Evolutionary conservation across 192 early-diverging fungal species (phyloP).

Genomic region (Coemansia sp.): DNA sequence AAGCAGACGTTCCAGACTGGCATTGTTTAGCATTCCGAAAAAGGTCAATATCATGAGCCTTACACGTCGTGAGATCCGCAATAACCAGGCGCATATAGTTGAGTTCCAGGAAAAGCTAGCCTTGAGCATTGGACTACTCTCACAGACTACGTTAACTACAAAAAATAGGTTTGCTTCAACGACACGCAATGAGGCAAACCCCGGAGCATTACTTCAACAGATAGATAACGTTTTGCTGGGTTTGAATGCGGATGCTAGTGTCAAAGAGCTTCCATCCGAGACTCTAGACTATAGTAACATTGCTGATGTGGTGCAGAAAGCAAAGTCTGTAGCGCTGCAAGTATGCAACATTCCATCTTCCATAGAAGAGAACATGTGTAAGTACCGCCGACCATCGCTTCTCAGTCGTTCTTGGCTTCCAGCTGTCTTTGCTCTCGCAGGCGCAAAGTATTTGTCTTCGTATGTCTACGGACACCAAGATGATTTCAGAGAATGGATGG

Average conservation of each 20-base stretch:
- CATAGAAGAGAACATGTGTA: conserved; percentile 16
- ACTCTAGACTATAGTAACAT: background rate
- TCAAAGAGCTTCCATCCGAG: background rate
- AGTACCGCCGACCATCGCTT: conserved; percentile 45
- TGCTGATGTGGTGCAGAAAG: background rate
- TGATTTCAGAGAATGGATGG: conserved; percentile 54
- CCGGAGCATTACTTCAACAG: conserved; percentile 18
- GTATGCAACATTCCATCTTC: conserved; percentile 15
- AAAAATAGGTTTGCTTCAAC: background rate
- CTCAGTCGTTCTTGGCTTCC: conserved; percentile 75
- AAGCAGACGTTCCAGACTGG: conserved; percentile 16
- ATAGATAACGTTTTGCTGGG: background rate
- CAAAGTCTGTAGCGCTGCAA: conserved; percentile 8
- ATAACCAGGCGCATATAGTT: conserved; percentile 55
- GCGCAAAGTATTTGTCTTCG: conserved; percentile 50
- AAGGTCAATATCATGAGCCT: conserved; percentile 48
- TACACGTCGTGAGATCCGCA: conserved; percentile 62
- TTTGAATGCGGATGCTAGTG: conserved; percentile 9
- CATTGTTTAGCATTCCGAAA: conserved; percentile 19
- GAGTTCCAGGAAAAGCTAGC: conserved; percentile 61
- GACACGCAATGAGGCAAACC: background rate
- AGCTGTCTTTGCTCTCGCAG: conserved; percentile 34
- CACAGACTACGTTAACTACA: conserved; percentile 1
- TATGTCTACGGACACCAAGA: conserved; percentile 57
- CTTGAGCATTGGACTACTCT: conserved; percentile 64